These are phyloP conservation scores for Penstemon eatonii DNA, from an alignment of 257 asterid species.

Conservation along the genomic window DNA sequence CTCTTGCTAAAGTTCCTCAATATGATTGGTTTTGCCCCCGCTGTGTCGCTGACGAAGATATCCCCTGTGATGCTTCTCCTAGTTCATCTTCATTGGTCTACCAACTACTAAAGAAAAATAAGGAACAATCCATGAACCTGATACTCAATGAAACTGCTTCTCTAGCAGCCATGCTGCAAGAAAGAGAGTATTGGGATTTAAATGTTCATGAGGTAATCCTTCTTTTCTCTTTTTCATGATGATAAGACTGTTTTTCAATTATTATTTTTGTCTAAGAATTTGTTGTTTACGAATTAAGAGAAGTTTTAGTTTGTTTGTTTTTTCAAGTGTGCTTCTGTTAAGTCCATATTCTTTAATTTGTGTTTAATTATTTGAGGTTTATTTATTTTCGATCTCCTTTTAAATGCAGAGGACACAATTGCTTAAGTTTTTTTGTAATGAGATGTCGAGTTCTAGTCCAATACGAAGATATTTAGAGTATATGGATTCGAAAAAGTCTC, in stretches of 20 bases:
- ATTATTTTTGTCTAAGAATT: neutral
- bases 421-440: conserved; percentile 12
- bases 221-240: neutral
- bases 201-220: conserved; percentile 12
- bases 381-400: neutral
- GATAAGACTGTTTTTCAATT: neutral
- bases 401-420: conserved; percentile 5
- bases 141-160: neutral
- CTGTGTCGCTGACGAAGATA: neutral
- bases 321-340: neutral
- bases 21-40: conserved; percentile 15
- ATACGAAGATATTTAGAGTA: too few relatives aligned
- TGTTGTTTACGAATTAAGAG: too few relatives aligned
- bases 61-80: neutral
- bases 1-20: neutral
- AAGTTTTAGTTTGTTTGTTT: too few relatives aligned
- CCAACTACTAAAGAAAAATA: neutral
- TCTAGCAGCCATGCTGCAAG: conserved; percentile 2
- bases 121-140: neutral
- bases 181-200: neutral
- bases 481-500: too few relatives aligned
- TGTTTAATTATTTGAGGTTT: neutral
- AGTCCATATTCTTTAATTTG: neutral
- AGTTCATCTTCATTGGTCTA: neutral
- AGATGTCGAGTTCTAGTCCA: too few relatives aligned